Evolutionary conservation across 352 stramenopile species (phyloP), one percentile per base, ranked within the genome.

Genomic region (Globisporangium nagaii): DNA sequence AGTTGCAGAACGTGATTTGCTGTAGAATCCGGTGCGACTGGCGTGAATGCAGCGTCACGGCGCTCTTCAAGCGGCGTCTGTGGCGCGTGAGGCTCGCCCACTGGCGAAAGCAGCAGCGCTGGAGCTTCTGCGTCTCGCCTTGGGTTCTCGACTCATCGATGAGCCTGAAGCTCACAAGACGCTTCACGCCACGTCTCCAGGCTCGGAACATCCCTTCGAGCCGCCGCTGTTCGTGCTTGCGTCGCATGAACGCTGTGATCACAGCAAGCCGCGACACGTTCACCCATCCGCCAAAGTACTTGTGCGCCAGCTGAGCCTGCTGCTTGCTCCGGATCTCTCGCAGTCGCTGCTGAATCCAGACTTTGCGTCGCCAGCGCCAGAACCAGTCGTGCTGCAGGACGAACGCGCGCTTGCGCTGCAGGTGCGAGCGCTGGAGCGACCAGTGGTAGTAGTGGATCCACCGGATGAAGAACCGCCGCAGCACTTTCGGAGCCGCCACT

Each of bases 371-470:
- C 77, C 82, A 88, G 17, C 52, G 44, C 77, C 75, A 88, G 46
- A 92, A 86, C n/a, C 52, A 53, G 53, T 88, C 62, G 46, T 91
- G 71, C 31, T 84, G 66, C 1, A 73, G 24, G 34, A 88, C 60
- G 41, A 89, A 87, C 0, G 43, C 65, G 9, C 72, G 65, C 8
- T 75, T 82, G 1, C 60, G 58, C 9, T 53, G 63, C 4, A 88
- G 28, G 37, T 89, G 75, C 13, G 68, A 52, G 7, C 80, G 40
- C 30, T 85, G 78, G 11, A 71, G 55, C 2, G 69, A 59, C 70
- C 72, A 88, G 20, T 73, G 66, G 59, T 73, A 71, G 40, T 75
- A 76, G 17, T 69, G 61, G 36, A 86, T 70, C 82, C 82, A 92
- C 15, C 65, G 65, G 17, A 70, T 34, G 42, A 92, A 88, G 60